Conservation (phyloP, 805 yeast species). For the Starmera dryadoides region DNA sequence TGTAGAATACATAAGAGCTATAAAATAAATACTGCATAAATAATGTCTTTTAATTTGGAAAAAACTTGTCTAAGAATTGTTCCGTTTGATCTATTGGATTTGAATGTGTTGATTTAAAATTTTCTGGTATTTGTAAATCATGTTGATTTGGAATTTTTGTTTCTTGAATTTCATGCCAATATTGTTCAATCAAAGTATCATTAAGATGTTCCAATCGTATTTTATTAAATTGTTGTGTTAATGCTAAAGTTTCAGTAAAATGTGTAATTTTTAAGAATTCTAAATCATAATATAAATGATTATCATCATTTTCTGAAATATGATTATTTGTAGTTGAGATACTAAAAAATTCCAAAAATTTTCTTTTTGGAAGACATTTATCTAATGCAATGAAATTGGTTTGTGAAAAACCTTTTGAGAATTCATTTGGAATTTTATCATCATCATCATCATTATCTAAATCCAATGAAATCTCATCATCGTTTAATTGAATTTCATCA, state of each 20-base stretch:
- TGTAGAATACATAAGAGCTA: no score
- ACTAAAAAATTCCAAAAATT: conserved; percentile 45
- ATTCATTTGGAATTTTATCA: conserved; percentile 1
- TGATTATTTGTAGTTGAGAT: conserved; percentile 28
- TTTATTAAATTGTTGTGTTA: conserved; percentile 6
- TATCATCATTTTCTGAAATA: conserved; percentile 1
- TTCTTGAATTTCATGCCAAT: conserved; percentile 10
- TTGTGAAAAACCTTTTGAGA: conserved; percentile 9
- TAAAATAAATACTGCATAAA: no score
- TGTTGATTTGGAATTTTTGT: conserved; percentile 1
- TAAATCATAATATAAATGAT: conserved; percentile 12
- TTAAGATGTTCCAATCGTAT: conserved; percentile 8
- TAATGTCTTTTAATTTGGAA: not conserved
- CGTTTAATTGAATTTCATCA: conserved; percentile 9
- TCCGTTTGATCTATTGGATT: conserved; percentile 13
- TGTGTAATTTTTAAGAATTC: conserved; percentile 13
- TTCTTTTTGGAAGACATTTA: conserved; percentile 66
- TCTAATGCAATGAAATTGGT: conserved; percentile 74
- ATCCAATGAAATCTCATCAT: conserved; percentile 13
- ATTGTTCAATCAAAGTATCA: conserved; percentile 7
- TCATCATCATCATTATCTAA: conserved; percentile 3
- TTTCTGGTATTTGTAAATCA: conserved; percentile 4
- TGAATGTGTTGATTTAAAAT: conserved; percentile 7
- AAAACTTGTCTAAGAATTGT: conserved; percentile 2
- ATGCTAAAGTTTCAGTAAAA: conserved; percentile 11